Evolutionary conservation across 1,284 basidiomycete species (phyloP).

Genomic region (Clitocybe nebularis): DNA sequence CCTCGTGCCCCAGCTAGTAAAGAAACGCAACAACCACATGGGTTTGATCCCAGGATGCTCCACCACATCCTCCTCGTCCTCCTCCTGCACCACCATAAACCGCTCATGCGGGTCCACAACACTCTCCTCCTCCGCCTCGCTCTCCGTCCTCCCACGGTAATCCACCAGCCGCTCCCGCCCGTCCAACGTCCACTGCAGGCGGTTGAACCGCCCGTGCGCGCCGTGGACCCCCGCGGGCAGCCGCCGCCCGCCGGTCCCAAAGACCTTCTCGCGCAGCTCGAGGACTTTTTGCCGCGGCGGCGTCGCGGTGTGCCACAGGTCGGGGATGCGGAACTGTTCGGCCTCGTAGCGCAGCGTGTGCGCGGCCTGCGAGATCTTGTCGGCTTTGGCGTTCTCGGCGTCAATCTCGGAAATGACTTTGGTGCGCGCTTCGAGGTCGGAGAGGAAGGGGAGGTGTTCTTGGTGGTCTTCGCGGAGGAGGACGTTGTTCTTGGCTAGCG

Average conservation of each 20-base stretch:
- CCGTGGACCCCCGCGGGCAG: constrained; percentile 44
- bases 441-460: constrained; percentile 41
- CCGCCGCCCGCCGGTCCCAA: constrained; percentile 42
- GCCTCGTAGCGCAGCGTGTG: constrained; percentile 69
- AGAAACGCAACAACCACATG: constrained; percentile 70
- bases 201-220: constrained; percentile 55
- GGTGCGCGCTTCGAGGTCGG: constrained; percentile 40
- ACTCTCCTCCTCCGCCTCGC: constrained; percentile 69
- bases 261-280: constrained; percentile 56
- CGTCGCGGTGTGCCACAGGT: constrained; percentile 62
- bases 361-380: constrained; percentile 56
- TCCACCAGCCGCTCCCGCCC: constrained; percentile 61
- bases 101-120: constrained; percentile 35
- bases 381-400: constrained; percentile 41
- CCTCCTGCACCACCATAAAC: constrained; percentile 19
- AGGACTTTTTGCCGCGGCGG: constrained; percentile 61
- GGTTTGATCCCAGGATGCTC: constrained; percentile 59
- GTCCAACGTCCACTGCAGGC: constrained; percentile 66
- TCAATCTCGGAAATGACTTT: constrained; percentile 49
- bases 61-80: constrained; percentile 52
- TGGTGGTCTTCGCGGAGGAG: constrained; percentile 54
- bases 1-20: constrained; percentile 65
- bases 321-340: constrained; percentile 58
- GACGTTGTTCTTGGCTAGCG: constrained; percentile 50
- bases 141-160: constrained; percentile 63